Evolutionary conservation across 2,329 filamentous ascomycete genomes (phyloP).

Genomic region (Capronia americana): DNA sequence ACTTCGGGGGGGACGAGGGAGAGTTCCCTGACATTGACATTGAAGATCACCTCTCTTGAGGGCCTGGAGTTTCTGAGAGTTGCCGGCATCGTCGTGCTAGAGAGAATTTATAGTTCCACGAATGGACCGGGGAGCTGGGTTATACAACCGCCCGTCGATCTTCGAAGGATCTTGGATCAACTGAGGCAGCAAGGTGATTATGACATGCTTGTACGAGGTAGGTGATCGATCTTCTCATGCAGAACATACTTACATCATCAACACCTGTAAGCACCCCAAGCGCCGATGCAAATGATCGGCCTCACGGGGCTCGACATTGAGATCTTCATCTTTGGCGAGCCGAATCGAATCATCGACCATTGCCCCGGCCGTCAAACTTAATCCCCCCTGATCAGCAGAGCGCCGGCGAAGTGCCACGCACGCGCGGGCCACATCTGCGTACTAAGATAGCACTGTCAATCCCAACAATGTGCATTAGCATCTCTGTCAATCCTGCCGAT

Average conservation of each 20-base stretch:
- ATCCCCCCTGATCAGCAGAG: conserved; percentile 20
- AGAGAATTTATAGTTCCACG: neutral
- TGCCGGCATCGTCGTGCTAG: neutral
- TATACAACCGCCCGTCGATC: neutral
- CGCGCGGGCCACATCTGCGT: neutral
- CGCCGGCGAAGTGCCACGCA: conserved; percentile 7
- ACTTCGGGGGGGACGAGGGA: neutral
- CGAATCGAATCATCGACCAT: neutral
- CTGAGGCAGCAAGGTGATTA: neutral
- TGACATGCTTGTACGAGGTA: neutral
- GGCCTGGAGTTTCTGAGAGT: neutral
- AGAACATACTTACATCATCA: neutral
- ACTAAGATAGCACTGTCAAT: conserved; percentile 15
- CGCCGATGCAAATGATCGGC: neutral
- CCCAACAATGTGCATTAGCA: conserved; percentile 18
- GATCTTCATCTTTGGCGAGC: neutral
- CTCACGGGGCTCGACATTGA: neutral
- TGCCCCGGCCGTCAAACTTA: neutral
- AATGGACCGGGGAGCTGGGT: neutral
- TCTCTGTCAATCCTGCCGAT: conserved; percentile 18
- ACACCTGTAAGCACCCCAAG: neutral
- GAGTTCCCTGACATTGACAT: neutral
- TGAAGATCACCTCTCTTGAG: neutral
- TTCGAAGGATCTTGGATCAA: neutral
- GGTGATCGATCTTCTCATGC: neutral